Conservation (phyloP, 305 asterid genomes). For the Fraxinus ornus region DNA sequence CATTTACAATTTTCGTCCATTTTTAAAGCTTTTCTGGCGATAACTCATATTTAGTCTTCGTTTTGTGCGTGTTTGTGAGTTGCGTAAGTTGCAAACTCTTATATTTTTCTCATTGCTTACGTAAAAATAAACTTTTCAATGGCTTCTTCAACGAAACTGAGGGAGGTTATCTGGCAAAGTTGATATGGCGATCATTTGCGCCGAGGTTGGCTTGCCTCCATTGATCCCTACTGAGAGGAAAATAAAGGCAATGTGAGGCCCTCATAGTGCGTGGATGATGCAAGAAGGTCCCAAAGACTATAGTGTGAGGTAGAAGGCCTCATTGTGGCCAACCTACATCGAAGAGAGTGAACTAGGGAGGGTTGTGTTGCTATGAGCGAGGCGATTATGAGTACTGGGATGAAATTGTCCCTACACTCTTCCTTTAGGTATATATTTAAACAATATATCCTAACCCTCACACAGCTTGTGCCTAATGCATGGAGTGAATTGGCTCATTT, state of each 20-base stretch:
- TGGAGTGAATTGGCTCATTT: too few relatives aligned
- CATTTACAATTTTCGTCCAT: background rate
- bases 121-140: background rate
- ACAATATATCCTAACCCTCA: background rate
- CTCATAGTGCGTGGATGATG: background rate
- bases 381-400: background rate
- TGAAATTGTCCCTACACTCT: background rate
- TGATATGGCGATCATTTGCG: background rate
- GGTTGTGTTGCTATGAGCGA: too few relatives aligned
- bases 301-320: background rate
- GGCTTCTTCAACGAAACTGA: background rate
- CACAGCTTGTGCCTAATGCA: too few relatives aligned
- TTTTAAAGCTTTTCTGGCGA: background rate
- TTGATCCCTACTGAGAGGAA: background rate
- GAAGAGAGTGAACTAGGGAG: background rate
- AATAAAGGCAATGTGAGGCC: background rate
- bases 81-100: background rate
- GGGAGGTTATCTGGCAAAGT: background rate
- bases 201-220: background rate
- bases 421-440: background rate
- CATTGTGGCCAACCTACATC: background rate
- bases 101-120: background rate
- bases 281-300: background rate
- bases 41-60: too few relatives aligned
- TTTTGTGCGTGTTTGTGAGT: too few relatives aligned